Percentiles rank a stretch among this genome's conserved stretches.
Evolutionary conservation across 2,329 filamentous ascomycete genomes (phyloP).

Genomic region (Nigrograna mackinnonii): DNA sequence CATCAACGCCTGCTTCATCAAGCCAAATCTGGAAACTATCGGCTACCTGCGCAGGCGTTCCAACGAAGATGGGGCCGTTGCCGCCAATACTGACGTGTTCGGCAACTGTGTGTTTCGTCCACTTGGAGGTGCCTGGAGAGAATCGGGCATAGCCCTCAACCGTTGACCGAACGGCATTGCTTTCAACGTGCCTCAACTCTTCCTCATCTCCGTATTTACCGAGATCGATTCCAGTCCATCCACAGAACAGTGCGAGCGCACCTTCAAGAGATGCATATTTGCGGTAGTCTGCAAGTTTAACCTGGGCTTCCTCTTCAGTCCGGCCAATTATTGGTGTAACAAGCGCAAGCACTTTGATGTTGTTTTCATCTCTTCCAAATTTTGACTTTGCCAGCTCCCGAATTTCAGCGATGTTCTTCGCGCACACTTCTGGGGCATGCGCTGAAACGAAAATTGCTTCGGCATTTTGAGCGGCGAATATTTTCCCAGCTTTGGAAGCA

Average conservation of each 20-base stretch:
- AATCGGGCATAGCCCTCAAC: slow-evolving; percentile 61
- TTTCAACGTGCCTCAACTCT: slow-evolving; percentile 64
- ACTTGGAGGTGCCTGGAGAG: slow-evolving; percentile 64
- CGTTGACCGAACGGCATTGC: slow-evolving; percentile 62
- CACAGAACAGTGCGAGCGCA: slow-evolving; percentile 71
- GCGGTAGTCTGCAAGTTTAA: slow-evolving; percentile 65
- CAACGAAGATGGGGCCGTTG: slow-evolving; percentile 66
- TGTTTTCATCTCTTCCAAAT: slow-evolving; percentile 59
- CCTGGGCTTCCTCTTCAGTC: slow-evolving; percentile 68
- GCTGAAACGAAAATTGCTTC: slow-evolving; percentile 73
- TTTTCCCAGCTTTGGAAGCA: slow-evolving; percentile 66
- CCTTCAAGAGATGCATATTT: slow-evolving; percentile 68
- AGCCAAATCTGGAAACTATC: slow-evolving; percentile 72
- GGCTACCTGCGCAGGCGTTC: slow-evolving; percentile 66
- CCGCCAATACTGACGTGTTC: slow-evolving; percentile 71
- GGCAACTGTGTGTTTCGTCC: slow-evolving; percentile 73
- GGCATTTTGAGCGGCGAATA: slow-evolving; percentile 70
- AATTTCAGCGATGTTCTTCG: slow-evolving; percentile 66
- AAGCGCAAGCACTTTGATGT: slow-evolving; percentile 70
- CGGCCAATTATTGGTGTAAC: slow-evolving; percentile 67
- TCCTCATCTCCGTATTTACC: slow-evolving; percentile 64
- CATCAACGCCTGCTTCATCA: slow-evolving; percentile 70
- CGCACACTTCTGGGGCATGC: slow-evolving; percentile 64
- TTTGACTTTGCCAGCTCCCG: slow-evolving; percentile 58
- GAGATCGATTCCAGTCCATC: slow-evolving; percentile 73